Percentiles rank a stretch among this genome's conserved stretches.
Evolutionary conservation across 306 rosid genomes (phyloP).

Genomic region (Notholithocarpus densiflorus): DNA sequence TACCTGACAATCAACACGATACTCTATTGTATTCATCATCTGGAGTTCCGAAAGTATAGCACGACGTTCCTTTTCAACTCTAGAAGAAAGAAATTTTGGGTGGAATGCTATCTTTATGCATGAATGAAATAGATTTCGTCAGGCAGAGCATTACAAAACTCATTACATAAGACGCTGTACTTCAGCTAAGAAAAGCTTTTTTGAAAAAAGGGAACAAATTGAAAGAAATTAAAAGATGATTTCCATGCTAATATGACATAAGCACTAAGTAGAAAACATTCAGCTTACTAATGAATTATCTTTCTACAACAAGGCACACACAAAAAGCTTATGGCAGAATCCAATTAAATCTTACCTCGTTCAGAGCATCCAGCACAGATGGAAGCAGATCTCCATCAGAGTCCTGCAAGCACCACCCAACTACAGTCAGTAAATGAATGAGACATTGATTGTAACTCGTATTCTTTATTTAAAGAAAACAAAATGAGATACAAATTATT

Average conservation of each 20-base stretch:
- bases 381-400: conserved; percentile 95
- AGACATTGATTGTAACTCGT: neutral
- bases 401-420: conserved; percentile 55
- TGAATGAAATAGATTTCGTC: conserved; percentile 25
- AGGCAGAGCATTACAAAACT: neutral
- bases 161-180: neutral
- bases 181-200: neutral
- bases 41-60: conserved; percentile 98
- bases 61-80: conserved; percentile 95
- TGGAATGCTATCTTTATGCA: conserved; percentile 84
- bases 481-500: neutral
- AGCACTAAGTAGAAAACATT: no score
- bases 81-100: conserved; percentile 93
- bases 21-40: conserved; percentile 99
- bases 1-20: conserved; percentile 99
- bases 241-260: neutral
- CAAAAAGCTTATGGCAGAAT: neutral
- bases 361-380: conserved; percentile 84
- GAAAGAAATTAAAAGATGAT: neutral
- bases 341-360: conserved; percentile 64
- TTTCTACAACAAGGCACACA: neutral
- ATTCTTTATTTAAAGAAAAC: neutral
- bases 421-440: conserved; percentile 13
- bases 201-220: neutral
- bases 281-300: neutral